A percentile compares a stretch with the other conserved stretches of the same genome.
Evolutionary conservation across 495 filamentous ascomycete genomes (phyloP).

Genomic region (Massariosphaeria phaeospora): DNA sequence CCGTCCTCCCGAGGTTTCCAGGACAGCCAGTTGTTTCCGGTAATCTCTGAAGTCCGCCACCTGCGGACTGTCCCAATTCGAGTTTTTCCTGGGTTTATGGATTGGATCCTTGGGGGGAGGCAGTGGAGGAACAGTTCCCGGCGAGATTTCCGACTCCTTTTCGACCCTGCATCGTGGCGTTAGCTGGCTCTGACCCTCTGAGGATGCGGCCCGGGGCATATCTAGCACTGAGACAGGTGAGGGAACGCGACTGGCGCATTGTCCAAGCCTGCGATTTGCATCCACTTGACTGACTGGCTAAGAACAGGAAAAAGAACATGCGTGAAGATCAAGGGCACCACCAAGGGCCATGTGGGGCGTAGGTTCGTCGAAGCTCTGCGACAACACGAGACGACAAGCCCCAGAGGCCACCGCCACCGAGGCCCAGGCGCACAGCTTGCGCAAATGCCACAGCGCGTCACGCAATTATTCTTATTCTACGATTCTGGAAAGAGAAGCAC

Average conservation of each 20-base stretch:
- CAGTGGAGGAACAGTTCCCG: conserved; percentile 40
- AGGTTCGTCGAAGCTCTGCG: conserved; percentile 8
- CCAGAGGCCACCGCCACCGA: background rate
- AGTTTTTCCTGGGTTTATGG: conserved; percentile 35
- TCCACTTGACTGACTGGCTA: background rate
- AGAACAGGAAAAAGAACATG: conserved; percentile 5
- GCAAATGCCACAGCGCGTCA: background rate
- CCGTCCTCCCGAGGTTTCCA: conserved; percentile 55
- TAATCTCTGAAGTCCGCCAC: conserved; percentile 58
- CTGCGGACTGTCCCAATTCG: conserved; percentile 45
- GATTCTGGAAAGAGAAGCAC: background rate
- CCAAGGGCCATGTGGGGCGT: background rate
- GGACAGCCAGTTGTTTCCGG: conserved; percentile 64
- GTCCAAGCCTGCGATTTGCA: background rate
- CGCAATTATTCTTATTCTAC: background rate
- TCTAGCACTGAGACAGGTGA: conserved; percentile 17
- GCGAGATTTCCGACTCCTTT: conserved; percentile 39
- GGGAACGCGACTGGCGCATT: conserved; percentile 19
- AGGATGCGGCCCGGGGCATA: background rate
- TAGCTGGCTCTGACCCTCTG: conserved; percentile 10
- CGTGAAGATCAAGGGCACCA: background rate
- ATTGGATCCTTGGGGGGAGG: conserved; percentile 34
- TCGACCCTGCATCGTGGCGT: conserved; percentile 23
- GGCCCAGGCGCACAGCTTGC: background rate
- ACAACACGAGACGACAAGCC: background rate